Percentiles rank a stretch among this genome's conserved stretches.
Conservation (phyloP, 139 green algal species). For the Chlorella sp. region DNA sequence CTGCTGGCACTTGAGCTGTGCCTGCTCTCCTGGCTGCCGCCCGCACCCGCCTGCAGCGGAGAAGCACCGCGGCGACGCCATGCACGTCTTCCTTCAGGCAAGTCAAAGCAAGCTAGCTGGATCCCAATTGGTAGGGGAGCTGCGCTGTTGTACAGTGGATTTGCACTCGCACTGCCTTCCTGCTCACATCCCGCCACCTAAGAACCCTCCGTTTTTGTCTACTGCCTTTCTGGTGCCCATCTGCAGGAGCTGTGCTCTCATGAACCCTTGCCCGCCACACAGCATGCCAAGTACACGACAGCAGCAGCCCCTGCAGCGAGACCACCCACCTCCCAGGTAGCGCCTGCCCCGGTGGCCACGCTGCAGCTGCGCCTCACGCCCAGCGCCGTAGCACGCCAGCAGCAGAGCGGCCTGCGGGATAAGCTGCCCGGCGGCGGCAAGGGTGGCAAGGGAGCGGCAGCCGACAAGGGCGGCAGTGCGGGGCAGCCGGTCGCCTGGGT, state of each 20-base stretch:
- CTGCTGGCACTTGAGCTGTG: too few species aligned
- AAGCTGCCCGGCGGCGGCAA: slow-evolving; percentile 14
- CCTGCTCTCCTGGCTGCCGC: background rate
- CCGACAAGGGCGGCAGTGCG: too few species aligned
- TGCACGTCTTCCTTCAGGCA: slow-evolving; percentile 25
- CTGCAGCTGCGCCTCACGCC: slow-evolving; percentile 12
- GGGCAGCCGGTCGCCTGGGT: background rate
- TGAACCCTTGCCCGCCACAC: background rate
- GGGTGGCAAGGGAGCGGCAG: background rate
- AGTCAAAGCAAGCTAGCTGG: too few species aligned
- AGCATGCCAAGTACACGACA: slow-evolving; percentile 25
- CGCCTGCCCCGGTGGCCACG: background rate
- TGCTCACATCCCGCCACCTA: too few species aligned
- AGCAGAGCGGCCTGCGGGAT: background rate
- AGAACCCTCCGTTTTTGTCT: too few species aligned
- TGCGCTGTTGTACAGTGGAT: too few species aligned
- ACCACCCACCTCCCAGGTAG: too few species aligned
- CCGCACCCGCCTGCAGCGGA: slow-evolving; percentile 25
- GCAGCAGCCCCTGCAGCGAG: background rate
- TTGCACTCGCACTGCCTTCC: too few species aligned
- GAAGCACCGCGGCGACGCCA: slow-evolving; percentile 26
- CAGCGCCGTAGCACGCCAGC: background rate
- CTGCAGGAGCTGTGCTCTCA: slow-evolving; percentile 23
- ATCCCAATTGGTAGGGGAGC: too few species aligned
- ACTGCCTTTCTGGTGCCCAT: too few species aligned